Conservation (phyloP, 192 early-diverging fungal genomes). For the Rhizoclosmatium sp. region DNA sequence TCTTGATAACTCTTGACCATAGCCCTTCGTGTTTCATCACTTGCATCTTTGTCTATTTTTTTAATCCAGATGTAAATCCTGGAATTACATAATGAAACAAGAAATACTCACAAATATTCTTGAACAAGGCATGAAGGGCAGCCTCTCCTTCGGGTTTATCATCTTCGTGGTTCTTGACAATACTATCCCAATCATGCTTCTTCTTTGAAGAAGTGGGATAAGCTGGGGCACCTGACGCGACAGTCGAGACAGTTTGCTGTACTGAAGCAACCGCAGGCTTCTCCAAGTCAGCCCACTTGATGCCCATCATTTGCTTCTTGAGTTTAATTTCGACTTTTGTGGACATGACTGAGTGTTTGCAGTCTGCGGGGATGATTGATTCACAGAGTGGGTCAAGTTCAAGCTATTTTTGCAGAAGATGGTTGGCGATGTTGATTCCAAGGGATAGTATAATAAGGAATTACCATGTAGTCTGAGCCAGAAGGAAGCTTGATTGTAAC, state of each 20-base stretch:
- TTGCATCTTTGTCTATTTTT: constrained; percentile 73
- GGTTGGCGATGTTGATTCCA: not conserved
- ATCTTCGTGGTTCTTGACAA: constrained; percentile 74
- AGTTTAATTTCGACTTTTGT: constrained; percentile 69
- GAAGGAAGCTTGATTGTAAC: constrained; percentile 82
- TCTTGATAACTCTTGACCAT: constrained; percentile 99
- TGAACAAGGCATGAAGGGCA: constrained; percentile 91
- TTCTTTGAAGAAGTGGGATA: constrained; percentile 60
- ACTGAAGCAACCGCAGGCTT: constrained; percentile 28
- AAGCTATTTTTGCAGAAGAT: constrained; percentile 45
- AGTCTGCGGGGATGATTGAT: constrained; percentile 71
- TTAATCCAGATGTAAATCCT: no score
- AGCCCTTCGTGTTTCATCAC: constrained; percentile 84
- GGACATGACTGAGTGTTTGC: constrained; percentile 50
- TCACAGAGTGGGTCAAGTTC: constrained; percentile 91
- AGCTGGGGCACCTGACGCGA: constrained; percentile 55
- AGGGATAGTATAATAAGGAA: not conserved
- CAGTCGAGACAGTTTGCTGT: not conserved
- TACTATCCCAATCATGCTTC: constrained; percentile 85
- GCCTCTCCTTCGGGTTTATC: constrained; percentile 91
- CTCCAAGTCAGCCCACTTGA: constrained; percentile 88
- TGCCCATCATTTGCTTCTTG: constrained; percentile 74
- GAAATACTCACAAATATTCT: constrained; percentile 69
- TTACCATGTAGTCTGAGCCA: constrained; percentile 80
- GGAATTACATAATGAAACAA: no score